Conservation (phyloP, 2,329 filamentous ascomycete genomes). For the Aspergillus unguis region DNA sequence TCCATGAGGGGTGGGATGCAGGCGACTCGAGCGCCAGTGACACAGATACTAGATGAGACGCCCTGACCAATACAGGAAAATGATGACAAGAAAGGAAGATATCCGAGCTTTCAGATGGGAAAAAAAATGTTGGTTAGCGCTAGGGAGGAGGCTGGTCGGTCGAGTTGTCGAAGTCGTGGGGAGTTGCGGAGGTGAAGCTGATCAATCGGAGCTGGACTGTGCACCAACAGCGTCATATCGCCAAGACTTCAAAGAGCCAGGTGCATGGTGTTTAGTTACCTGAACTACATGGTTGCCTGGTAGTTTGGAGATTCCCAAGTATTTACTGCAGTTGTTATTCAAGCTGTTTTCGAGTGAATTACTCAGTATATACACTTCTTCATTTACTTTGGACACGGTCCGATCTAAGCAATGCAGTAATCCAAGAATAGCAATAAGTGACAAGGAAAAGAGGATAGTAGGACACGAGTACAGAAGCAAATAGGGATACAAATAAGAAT, state of each 20-base stretch:
- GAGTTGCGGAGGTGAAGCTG: constrained; percentile 15
- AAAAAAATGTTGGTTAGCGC: constrained; percentile 6
- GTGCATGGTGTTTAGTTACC: too few species aligned
- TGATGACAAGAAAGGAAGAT: not conserved
- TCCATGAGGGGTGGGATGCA: constrained; percentile 37
- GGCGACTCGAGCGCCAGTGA: not conserved
- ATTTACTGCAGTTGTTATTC: not conserved
- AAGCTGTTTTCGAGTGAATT: not conserved
- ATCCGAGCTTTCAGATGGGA: not conserved
- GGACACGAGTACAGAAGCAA: not conserved
- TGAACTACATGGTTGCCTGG: too few species aligned
- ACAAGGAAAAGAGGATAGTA: constrained; percentile 12
- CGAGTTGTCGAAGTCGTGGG: constrained; percentile 4
- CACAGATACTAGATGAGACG: not conserved
- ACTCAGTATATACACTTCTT: constrained; percentile 6
- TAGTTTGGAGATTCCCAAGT: not conserved
- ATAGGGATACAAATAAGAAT: constrained; percentile 11
- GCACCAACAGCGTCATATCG: constrained; percentile 20
- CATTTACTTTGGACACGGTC: not conserved
- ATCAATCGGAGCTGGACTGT: constrained; percentile 14
- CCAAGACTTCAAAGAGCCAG: not conserved
- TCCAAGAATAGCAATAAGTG: constrained; percentile 14
- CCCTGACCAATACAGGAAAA: not conserved
- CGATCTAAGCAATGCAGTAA: constrained; percentile 6
- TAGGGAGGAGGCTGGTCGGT: constrained; percentile 2